Conservation (phyloP, 192 early-diverging fungal genomes). For the Mortierella hygrophila region DNA sequence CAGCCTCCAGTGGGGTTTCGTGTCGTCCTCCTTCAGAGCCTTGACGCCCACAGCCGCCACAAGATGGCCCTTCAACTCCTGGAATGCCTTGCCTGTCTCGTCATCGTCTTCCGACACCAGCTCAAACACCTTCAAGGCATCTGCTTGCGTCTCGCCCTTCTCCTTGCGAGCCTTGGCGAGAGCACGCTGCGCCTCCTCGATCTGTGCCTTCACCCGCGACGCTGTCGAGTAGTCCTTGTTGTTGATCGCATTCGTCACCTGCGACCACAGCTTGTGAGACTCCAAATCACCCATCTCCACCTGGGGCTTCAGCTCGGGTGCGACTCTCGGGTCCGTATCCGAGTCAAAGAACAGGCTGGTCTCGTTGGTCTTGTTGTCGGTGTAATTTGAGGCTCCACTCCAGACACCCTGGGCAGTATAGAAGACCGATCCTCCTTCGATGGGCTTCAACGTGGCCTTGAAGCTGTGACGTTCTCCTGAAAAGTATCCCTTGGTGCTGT, state of each 20-base stretch:
- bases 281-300: conserved; percentile 72
- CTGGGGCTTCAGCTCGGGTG: conserved; percentile 71
- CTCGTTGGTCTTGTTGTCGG: conserved; percentile 62
- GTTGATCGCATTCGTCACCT: conserved; percentile 75
- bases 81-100: conserved; percentile 46
- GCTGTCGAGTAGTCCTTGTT: conserved; percentile 77
- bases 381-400: conserved; percentile 73
- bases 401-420: conserved; percentile 71
- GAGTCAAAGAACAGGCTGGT: conserved; percentile 73
- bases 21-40: conserved; percentile 52
- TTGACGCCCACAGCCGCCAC: conserved; percentile 37
- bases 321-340: conserved; percentile 57
- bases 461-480: conserved; percentile 87
- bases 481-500: conserved; percentile 80
- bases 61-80: conserved; percentile 28
- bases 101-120: conserved; percentile 44
- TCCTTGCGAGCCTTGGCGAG: conserved; percentile 72
- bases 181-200: conserved; percentile 76
- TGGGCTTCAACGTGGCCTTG: conserved; percentile 64
- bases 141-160: conserved; percentile 55
- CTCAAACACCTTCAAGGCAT: conserved; percentile 47
- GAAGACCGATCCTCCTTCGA: conserved; percentile 41
- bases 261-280: conserved; percentile 77
- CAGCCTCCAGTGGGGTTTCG: conserved; percentile 54
- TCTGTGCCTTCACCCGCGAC: conserved; percentile 75